phyloP scores from a whole-genome alignment of 116 monocot species.

The Cymodocea nodosa region DNA sequence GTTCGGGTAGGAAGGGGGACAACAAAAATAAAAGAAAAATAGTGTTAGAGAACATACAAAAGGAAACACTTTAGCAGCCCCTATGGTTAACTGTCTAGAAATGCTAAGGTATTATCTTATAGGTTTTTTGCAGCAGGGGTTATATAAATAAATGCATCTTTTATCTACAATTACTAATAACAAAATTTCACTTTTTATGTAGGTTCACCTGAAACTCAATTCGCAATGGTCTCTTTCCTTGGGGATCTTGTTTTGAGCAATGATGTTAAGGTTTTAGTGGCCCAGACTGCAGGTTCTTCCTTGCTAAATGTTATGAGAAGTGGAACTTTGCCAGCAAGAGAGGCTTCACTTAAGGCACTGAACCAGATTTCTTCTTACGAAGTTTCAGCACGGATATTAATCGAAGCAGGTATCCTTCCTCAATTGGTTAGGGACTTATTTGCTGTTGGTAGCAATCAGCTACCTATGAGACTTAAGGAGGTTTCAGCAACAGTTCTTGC shows the following conservation, averaged over 20 bases:
- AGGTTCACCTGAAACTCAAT: slow-evolving; percentile 78
- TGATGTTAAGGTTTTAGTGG: slow-evolving; percentile 76
- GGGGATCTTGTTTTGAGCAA: slow-evolving; percentile 82
- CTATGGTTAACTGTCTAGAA: too few species aligned
- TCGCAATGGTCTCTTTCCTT: slow-evolving; percentile 73
- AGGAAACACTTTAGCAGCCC: too few species aligned
- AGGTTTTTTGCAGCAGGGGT: too few species aligned
- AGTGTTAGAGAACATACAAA: too few species aligned
- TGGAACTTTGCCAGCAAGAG: slow-evolving; percentile 55
- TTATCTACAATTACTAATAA: too few species aligned
- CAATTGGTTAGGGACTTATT: slow-evolving; percentile 78
- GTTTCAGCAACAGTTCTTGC: slow-evolving; percentile 76
- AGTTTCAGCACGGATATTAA: slow-evolving; percentile 50
- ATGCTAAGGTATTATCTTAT: too few species aligned
- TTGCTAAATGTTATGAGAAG: slow-evolving; percentile 62
- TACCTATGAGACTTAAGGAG: slow-evolving; percentile 80
- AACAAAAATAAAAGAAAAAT: too few species aligned
- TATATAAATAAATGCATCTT: background rate
- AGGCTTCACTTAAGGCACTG: slow-evolving; percentile 73
- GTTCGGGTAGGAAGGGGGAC: too few species aligned
- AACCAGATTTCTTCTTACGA: slow-evolving; percentile 80
- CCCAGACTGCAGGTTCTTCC: slow-evolving; percentile 55
- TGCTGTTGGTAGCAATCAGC: slow-evolving; percentile 52
- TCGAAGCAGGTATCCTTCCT: slow-evolving; percentile 63
- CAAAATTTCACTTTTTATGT: slow-evolving; percentile 1